Conservation (phyloP, 2,329 filamentous ascomycete genomes). For the Simplicillium sp. region DNA sequence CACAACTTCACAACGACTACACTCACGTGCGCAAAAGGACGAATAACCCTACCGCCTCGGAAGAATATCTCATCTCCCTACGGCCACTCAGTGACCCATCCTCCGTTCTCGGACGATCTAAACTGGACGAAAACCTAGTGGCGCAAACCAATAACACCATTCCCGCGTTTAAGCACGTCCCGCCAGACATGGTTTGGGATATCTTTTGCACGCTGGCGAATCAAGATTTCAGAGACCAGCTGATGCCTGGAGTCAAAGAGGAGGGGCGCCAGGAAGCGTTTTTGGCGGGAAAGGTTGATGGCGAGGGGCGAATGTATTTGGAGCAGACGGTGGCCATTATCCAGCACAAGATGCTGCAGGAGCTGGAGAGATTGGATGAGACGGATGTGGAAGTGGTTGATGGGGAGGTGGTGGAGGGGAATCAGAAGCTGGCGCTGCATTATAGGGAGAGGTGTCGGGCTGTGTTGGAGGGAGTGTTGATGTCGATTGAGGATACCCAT, state of each 20-base stretch:
- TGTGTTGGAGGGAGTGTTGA: slow-evolving; percentile 36
- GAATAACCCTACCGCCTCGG: slow-evolving; percentile 13
- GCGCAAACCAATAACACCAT: slow-evolving; percentile 14
- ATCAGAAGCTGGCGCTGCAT: slow-evolving; percentile 37
- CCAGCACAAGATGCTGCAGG: slow-evolving; percentile 30
- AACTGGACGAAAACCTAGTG: slow-evolving; percentile 23
- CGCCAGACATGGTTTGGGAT: slow-evolving; percentile 43
- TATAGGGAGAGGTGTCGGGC: slow-evolving; percentile 39
- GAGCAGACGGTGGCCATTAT: slow-evolving; percentile 29
- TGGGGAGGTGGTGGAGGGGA: slow-evolving; percentile 25
- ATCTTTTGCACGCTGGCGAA: slow-evolving; percentile 30
- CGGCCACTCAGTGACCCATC: slow-evolving; percentile 36
- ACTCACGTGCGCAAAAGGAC: slow-evolving; percentile 42
- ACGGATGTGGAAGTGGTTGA: slow-evolving; percentile 33
- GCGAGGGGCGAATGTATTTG: slow-evolving; percentile 17
- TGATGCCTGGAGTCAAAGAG: slow-evolving; percentile 14
- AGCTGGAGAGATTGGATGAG: slow-evolving; percentile 34
- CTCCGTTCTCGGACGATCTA: slow-evolving; percentile 35
- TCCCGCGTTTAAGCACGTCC: slow-evolving; percentile 37
- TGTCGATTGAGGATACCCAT: slow-evolving; percentile 18
- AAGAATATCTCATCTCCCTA: slow-evolving; percentile 44
- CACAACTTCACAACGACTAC: slow-evolving; percentile 48
- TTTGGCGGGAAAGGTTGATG: slow-evolving; percentile 19
- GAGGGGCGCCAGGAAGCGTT: slow-evolving; percentile 14
- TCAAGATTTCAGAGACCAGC: slow-evolving; percentile 16